These are phyloP conservation scores for Xylaria curta DNA, from an alignment of 495 filamentous ascomycete genomes.

Conservation along the genomic window DNA sequence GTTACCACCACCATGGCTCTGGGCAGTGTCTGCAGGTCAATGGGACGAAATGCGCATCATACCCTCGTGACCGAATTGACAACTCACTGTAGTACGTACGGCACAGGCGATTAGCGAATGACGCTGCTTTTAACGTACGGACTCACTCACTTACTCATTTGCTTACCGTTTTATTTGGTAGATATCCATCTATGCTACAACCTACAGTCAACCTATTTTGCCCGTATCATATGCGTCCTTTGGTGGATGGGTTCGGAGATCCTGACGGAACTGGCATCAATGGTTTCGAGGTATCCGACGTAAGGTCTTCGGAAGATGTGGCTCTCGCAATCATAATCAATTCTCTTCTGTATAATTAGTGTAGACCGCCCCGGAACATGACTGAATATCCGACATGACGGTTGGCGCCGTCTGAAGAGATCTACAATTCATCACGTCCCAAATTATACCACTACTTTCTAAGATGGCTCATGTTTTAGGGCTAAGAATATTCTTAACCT, in stretches of 20 bases:
- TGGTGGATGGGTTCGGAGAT: background rate
- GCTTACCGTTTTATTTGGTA: constrained; percentile 2
- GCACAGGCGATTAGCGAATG: background rate
- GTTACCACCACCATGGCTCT: constrained; percentile 28
- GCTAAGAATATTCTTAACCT: background rate
- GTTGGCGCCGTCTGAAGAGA: background rate
- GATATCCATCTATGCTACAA: background rate
- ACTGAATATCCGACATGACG: background rate
- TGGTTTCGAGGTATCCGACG: background rate
- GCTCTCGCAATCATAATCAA: background rate
- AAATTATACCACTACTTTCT: background rate
- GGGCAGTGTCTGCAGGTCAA: constrained; percentile 24
- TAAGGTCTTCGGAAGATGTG: background rate
- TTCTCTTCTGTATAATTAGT: constrained; percentile 15
- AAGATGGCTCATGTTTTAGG: background rate
- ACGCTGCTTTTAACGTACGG: background rate
- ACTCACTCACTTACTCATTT: background rate
- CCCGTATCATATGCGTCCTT: background rate
- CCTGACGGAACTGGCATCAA: background rate
- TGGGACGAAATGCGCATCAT: constrained; percentile 6
- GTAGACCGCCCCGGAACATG: constrained; percentile 18
- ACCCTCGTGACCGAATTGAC: constrained; percentile 22
- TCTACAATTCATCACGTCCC: background rate
- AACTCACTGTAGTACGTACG: constrained; percentile 6
- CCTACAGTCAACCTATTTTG: constrained; percentile 2